A percentile compares a stretch with the other conserved stretches of the same genome.
Conservation (phyloP, 2,329 filamentous ascomycete species). For the Lojkania enalia region DNA sequence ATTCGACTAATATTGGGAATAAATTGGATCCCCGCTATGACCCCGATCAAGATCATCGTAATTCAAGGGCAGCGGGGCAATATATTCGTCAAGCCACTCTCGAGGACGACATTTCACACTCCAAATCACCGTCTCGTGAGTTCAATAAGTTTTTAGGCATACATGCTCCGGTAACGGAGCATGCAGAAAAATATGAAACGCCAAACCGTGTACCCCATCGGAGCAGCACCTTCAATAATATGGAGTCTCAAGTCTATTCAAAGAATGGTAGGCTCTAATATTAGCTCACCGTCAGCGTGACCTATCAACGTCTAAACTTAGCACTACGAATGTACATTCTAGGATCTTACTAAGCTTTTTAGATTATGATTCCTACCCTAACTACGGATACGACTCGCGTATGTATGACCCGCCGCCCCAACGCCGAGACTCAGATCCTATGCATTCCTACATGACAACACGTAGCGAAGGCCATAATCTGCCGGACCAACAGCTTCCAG, state of each 20-base stretch:
- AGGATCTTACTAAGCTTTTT: not conserved
- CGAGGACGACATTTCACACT: no score
- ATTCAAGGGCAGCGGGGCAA: not conserved
- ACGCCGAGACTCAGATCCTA: not conserved
- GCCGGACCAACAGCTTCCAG: no score
- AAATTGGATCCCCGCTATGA: not conserved
- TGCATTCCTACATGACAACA: not conserved
- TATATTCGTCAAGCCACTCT: not conserved
- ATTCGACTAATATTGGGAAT: no score
- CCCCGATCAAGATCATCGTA: not conserved
- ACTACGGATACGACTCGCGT: not conserved
- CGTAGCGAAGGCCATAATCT: no score
- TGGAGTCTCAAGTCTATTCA: not conserved
- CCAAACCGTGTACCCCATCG: not conserved
- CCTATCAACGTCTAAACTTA: no score
- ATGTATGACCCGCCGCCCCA: not conserved
- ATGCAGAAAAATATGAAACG: not conserved
- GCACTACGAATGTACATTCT: not conserved
- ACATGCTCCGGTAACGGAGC: no score
- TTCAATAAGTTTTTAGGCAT: no score
- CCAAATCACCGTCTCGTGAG: no score
- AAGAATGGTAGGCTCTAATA: not conserved
- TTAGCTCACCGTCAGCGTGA: no score
- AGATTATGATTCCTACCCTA: not conserved
- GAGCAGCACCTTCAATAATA: not conserved